Base-by-base conservation (phyloP, 495 filamentous ascomycete genomes). In the Durotheca rogersii region DNA sequence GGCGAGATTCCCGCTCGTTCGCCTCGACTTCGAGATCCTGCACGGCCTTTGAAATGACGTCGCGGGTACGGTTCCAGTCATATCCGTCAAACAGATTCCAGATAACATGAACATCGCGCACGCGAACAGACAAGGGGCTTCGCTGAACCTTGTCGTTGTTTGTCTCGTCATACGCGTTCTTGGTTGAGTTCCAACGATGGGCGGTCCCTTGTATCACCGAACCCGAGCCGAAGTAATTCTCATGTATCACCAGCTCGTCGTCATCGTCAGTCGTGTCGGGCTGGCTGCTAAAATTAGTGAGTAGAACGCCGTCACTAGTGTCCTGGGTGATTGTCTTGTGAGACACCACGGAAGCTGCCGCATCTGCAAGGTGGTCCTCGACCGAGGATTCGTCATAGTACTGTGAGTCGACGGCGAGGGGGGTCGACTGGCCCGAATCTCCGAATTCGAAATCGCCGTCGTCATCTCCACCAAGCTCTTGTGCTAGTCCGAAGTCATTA, bases 41-140 rank as follows among this genome's bases (percentile, higher is more conserved):
- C 4, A 97, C 89, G 10, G 88, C 90, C 59, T 89, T 84, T 17
- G 84, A 81, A 58, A 96, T 95, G 3, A 84, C 83, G 48, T 95
- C 89, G 37, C 91, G 73, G 0, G 93, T 97, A 20, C 80, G 74
- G 56, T 83, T 82, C 94, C 94, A 99, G 67, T 99, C 94, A 63
- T 95, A 99, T 4, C 94, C 94, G 70, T 99, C 94, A 65, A 90
- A 95, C 1, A 99, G 73, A 65, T 99, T 96, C 94, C 94, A 99
- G 52, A 97, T 95, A 36, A 96, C 72, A 64, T 97, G 88, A 10
- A 94, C 83, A 66, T 95, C 90, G 3, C 88, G 82, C 11, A 96
- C 77, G 23, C 81, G 79, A 6, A 97, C 73, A 49, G 82, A 81
- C 16, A 97, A 72, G 10, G 93, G 92, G 53, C 84, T 88, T 4